Conservation (phyloP, 768 basidiomycete genomes). For the Kwoniella newhampshirensis region DNA sequence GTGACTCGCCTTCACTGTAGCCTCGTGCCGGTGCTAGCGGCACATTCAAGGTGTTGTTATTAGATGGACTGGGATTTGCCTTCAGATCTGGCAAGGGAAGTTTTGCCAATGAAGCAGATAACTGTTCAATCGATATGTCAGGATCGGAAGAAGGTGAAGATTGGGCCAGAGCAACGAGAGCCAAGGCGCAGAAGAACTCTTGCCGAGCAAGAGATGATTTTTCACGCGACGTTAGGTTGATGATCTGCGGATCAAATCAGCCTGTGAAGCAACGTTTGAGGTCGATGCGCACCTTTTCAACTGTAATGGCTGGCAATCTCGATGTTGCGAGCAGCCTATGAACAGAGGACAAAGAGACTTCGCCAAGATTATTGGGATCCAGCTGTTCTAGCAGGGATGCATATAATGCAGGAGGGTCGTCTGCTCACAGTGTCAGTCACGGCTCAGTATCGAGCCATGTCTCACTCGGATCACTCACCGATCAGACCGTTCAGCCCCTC, state of each 20-base stretch:
- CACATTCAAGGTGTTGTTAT: constrained; percentile 1
- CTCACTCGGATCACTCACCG: constrained; percentile 23
- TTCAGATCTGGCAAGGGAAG: constrained; percentile 35
- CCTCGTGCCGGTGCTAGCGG: constrained; percentile 12
- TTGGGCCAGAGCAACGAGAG: constrained; percentile 83
- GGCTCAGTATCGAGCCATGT: too few relatives aligned
- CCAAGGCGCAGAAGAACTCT: constrained; percentile 89
- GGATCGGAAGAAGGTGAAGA: constrained; percentile 13
- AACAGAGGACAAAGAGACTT: constrained; percentile 77
- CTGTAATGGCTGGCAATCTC: constrained; percentile 71
- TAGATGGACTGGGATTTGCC: constrained; percentile 2
- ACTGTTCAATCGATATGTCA: constrained; percentile 35
- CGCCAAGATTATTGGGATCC: constrained; percentile 69
- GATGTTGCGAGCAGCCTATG: constrained; percentile 78
- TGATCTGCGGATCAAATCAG: constrained; percentile 62
- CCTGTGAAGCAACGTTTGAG: neutral
- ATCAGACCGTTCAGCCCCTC: constrained; percentile 25
- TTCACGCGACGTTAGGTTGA: constrained; percentile 61
- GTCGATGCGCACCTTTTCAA: constrained; percentile 73
- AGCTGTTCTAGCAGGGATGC: constrained; percentile 69
- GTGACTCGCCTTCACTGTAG: neutral
- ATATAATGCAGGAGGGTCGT: constrained; percentile 76
- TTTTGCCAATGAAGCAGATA: constrained; percentile 29
- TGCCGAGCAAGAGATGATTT: constrained; percentile 66
- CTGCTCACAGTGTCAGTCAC: constrained; percentile 57